Evolutionary conservation across 441 rosid genomes (phyloP).

Genomic region (Corymbia calophylla): DNA sequence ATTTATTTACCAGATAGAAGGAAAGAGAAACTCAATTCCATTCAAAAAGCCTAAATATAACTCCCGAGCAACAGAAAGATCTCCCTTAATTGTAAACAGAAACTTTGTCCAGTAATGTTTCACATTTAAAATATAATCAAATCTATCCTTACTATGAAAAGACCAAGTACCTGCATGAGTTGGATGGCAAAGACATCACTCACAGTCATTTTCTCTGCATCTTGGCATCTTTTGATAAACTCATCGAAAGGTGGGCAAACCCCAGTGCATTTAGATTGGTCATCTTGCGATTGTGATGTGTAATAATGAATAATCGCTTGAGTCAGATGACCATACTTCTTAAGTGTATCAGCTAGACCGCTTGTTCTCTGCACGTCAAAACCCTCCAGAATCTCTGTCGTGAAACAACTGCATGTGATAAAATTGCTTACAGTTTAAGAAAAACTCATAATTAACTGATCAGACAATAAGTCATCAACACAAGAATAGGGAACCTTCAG

Average conservation of each 20-base stretch:
- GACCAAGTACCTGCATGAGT: constrained; percentile 80
- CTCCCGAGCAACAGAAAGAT: neutral
- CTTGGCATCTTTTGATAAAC: constrained; percentile 68
- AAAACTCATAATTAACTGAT: neutral
- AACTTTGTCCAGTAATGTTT: neutral
- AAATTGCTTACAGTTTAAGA: neutral
- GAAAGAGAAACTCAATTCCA: neutral
- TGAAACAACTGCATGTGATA: constrained; percentile 63
- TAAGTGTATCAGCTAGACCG: constrained; percentile 66
- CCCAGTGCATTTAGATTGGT: constrained; percentile 18
- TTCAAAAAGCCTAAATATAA: neutral
- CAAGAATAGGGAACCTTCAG: neutral
- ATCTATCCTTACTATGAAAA: neutral
- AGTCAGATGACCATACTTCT: constrained; percentile 76
- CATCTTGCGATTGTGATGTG: constrained; percentile 23
- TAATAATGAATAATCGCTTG: constrained; percentile 60
- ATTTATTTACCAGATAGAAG: neutral
- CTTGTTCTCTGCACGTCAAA: constrained; percentile 80
- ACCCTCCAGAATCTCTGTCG: constrained; percentile 92
- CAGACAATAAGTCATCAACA: neutral
- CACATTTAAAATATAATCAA: neutral
- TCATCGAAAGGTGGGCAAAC: constrained; percentile 50
- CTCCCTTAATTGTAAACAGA: neutral
- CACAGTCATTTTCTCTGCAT: constrained; percentile 74
- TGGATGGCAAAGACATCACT: constrained; percentile 86